Conservation (phyloP, 306 rosid species). For the Coriaria nepalensis region DNA sequence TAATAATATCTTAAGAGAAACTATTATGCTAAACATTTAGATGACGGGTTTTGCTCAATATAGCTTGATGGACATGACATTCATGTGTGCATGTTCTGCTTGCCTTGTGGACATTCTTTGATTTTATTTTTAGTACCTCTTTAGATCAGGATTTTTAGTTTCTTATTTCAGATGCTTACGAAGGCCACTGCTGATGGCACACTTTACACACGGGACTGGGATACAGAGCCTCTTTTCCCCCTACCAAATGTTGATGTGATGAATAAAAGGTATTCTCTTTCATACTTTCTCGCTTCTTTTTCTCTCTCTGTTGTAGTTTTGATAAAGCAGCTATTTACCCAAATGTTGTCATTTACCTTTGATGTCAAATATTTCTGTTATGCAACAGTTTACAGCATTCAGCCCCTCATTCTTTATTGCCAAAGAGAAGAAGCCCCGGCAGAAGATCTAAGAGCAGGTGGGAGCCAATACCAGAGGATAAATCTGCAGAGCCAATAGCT, state of each 20-base stretch:
- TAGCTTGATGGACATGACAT: no score
- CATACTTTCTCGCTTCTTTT: constrained; percentile 1
- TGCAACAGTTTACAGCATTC: constrained; percentile 41
- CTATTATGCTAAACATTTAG: no score
- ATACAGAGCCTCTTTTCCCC: constrained; percentile 78
- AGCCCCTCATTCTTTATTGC: constrained; percentile 29
- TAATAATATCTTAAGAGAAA: no score
- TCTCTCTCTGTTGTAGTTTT: not conserved
- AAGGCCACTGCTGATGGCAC: constrained; percentile 94
- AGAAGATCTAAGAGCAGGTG: constrained; percentile 84
- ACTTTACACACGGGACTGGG: constrained; percentile 73
- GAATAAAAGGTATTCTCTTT: constrained; percentile 44
- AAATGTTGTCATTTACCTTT: not conserved
- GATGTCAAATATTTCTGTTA: constrained; percentile 4
- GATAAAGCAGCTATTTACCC: not conserved
- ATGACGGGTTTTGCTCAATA: no score
- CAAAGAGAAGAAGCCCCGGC: constrained; percentile 68
- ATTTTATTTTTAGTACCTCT: constrained; percentile 7
- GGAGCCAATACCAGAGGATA: constrained; percentile 93
- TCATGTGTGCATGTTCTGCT: no score
- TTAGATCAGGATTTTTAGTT: constrained; percentile 7
- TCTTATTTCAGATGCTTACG: constrained; percentile 61
- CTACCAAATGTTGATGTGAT: constrained; percentile 47
- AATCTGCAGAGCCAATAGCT: constrained; percentile 34
- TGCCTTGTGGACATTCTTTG: not conserved